These are phyloP conservation scores for Cryptosporidium sp. DNA, from an alignment of 169 alveolate genomes.

Conservation along the genomic window DNA sequence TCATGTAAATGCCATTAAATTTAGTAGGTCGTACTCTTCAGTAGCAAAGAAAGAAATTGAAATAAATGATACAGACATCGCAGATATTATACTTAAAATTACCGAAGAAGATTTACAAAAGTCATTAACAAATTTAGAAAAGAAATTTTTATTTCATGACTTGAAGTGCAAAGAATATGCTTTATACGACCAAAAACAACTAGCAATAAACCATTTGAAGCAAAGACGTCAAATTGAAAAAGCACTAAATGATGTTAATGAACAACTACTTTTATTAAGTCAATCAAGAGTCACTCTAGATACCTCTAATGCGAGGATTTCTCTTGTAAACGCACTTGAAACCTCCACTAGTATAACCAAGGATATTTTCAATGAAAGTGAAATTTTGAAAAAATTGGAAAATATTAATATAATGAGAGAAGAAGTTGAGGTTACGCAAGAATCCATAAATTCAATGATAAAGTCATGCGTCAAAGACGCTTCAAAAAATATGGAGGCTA, in stretches of 20 bases:
- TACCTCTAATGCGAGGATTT: slow-evolving; percentile 40
- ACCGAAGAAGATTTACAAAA: slow-evolving; percentile 49
- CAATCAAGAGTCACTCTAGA: slow-evolving; percentile 52
- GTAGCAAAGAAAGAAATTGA: slow-evolving; percentile 24
- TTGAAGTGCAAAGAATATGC: slow-evolving; percentile 62
- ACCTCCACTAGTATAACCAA: slow-evolving; percentile 44
- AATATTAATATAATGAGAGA: slow-evolving; percentile 19
- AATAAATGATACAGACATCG: slow-evolving; percentile 32
- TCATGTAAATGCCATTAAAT: slow-evolving; percentile 32
- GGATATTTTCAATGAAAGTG: slow-evolving; percentile 33
- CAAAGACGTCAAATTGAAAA: slow-evolving; percentile 59
- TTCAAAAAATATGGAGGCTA: background rate
- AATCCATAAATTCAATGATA: slow-evolving; percentile 46
- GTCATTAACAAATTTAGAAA: slow-evolving; percentile 36
- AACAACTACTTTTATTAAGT: slow-evolving; percentile 39
- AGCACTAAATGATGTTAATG: slow-evolving; percentile 53
- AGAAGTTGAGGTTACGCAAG: slow-evolving; percentile 44
- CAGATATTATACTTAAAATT: slow-evolving; percentile 30
- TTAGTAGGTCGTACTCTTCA: slow-evolving; percentile 14
- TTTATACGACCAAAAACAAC: slow-evolving; percentile 41
- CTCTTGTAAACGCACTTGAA: slow-evolving; percentile 56
- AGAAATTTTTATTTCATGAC: slow-evolving; percentile 50
- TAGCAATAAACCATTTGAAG: slow-evolving; percentile 65
- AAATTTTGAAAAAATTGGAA: slow-evolving; percentile 50
- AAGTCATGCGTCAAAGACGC: slow-evolving; percentile 10